phyloP scores from a whole-genome alignment of 192 early-diverging fungal species.

The Ramicandelaber brevisporus region DNA sequence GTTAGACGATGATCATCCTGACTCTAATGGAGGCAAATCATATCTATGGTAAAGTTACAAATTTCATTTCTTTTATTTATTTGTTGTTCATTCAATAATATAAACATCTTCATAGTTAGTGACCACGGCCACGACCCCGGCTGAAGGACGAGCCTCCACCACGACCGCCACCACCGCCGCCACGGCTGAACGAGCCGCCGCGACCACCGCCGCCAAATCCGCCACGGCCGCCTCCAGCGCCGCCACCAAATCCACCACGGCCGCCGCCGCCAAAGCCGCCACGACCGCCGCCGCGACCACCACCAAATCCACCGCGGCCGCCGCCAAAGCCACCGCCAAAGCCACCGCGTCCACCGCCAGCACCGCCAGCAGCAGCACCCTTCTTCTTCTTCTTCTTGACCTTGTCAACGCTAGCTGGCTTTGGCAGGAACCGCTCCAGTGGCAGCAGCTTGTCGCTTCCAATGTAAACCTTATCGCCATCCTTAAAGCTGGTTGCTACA shows the following conservation, averaged over 20 bases:
- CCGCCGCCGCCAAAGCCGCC: slow-evolving; percentile 13
- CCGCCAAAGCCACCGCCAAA: slow-evolving; percentile 11
- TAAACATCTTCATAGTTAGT: too few relatives aligned
- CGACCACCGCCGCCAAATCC: slow-evolving; percentile 18
- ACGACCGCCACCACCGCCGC: slow-evolving; percentile 15
- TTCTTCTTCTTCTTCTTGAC: slow-evolving; percentile 25
- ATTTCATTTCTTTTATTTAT: too few relatives aligned
- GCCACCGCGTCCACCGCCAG: slow-evolving; percentile 11
- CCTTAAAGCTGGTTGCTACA: slow-evolving; percentile 74
- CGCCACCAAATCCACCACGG: slow-evolving; percentile 15
- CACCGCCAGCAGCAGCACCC: slow-evolving; percentile 6
- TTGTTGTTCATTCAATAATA: too few relatives aligned
- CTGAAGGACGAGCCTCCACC: slow-evolving; percentile 19
- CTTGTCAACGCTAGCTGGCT: slow-evolving; percentile 35
- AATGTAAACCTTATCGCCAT: slow-evolving; percentile 78
- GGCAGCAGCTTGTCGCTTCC: slow-evolving; percentile 82
- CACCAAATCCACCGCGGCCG: slow-evolving; percentile 23
- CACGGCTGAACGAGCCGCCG: slow-evolving; percentile 10
- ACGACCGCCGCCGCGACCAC: slow-evolving; percentile 24
- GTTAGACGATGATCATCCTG: too few relatives aligned
- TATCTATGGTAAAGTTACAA: too few relatives aligned
- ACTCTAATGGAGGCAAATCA: too few relatives aligned
- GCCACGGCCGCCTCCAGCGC: slow-evolving; percentile 20
- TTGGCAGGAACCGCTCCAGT: slow-evolving; percentile 89
- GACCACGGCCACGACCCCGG: slow-evolving; percentile 16